Base-by-base conservation (phyloP, 768 basidiomycete genomes). In the Glaciozyma martinii region DNA sequence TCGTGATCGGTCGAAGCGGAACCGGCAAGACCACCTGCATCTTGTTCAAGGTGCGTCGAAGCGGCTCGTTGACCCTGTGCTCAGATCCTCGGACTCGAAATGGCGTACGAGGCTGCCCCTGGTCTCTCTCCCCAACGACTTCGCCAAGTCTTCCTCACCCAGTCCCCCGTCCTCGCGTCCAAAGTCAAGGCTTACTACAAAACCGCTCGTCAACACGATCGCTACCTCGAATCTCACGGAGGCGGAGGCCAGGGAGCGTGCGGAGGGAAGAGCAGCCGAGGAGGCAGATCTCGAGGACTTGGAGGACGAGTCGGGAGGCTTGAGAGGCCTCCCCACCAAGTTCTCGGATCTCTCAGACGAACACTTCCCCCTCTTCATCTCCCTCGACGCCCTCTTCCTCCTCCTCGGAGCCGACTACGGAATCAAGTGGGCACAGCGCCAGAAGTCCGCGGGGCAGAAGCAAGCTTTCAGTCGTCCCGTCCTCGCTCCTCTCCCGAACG, bases 111-210 rank as follows among this genome's bases (percentile, higher is more conserved):
- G 19, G 30, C 19, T 10, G 18, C 18, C 15, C 53, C 53, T 19
- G 53, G 27, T 6, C 29, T 54, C 53, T 8, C 27, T 5, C 30
- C 18, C 30, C 15, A 18, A 19, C 16, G 16, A 16, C 29, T 54
- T 19, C 53, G 53, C 32, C 32, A 32, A 54, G 27, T 54, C 53
- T 54, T 54, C 53, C 25, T 54, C 30, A 54, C 53, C 30, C 53
- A 54, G 32, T 54, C 53, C 18, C 25, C 25, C 30, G 27, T 54
- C 53, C 53, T 54, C 30, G 53, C 53, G 27, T 32, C 30, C 30
- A 54, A 54, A 30, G 53, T 54, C 18, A 27, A 33, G 12, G 19
- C 19, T 10, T 54, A 54, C 53, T 54, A 54, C 53, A 12, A n/a
- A 32, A 1, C 8, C 16, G 6, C 30, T 54, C 53, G 10, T 27